Base-by-base conservation (phyloP, 208 protist genomes). In the Porcisia hertigi region DNA sequence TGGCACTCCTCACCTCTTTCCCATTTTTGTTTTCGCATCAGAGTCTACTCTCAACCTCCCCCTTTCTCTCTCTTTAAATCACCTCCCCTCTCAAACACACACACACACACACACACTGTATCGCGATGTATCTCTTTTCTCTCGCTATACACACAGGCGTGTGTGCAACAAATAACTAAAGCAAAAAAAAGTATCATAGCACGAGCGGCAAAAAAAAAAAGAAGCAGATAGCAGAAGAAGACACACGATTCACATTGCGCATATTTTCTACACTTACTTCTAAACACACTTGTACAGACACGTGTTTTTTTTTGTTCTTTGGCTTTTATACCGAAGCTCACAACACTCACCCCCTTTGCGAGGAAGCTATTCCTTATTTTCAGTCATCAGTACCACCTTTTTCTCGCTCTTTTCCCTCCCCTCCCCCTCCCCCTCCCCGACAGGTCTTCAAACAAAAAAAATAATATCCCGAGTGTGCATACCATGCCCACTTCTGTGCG, bases 401-500 rank as follows among this genome's bases (percentile, higher is more conserved):
- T 1, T 25, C 57, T 36, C n/a, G n/a, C n/a, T n/a, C n/a, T n/a
- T n/a, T n/a, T n/a, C n/a, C n/a, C n/a, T n/a, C n/a, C n/a, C n/a
- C n/a, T n/a, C n/a, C n/a, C n/a, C n/a, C n/a, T n/a, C n/a, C n/a
- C n/a, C n/a, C n/a, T n/a, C n/a, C n/a, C n/a, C n/a, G n/a, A n/a
- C n/a, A n/a, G n/a, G n/a, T n/a, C n/a, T n/a, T n/a, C n/a, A n/a
- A n/a, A n/a, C n/a, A n/a, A n/a, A n/a, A n/a, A n/a, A n/a, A n/a
- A n/a, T n/a, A n/a, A n/a, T n/a, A n/a, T 16, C 16, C 3, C 11
- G 57, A 11, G 3, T 36, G 57, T 3, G 59, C 23, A 34, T n/a
- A 76, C n/a, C 18, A 81, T 81, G 77, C 77, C 71, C 0, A 12
- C 71, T 1, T 60, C 52, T 8, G 53, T 65, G 9, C n/a, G 58